These are phyloP conservation scores for Lotus japonicus DNA, from an alignment of 306 rosid species.

Conservation along the genomic window DNA sequence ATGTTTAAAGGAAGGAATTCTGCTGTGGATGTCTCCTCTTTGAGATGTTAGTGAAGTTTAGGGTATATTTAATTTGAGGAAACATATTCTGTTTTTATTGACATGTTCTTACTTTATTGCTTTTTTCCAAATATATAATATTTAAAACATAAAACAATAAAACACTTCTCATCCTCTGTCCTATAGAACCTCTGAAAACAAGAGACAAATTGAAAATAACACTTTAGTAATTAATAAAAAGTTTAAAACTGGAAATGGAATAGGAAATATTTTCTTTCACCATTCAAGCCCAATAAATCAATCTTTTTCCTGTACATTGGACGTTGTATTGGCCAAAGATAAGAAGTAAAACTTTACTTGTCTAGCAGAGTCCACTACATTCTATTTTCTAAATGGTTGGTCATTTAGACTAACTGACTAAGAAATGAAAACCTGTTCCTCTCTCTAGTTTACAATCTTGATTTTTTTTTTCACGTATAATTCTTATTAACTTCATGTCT, in stretches of 20 bases:
- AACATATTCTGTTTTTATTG: too few relatives aligned
- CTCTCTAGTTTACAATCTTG: not conserved
- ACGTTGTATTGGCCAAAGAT: not conserved
- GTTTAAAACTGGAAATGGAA: too few relatives aligned
- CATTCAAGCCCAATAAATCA: not conserved
- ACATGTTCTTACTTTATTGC: too few relatives aligned
- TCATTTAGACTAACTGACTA: not conserved
- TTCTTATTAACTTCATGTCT: slow-evolving; percentile 19
- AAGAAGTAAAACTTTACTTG: not conserved
- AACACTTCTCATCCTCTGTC: too few relatives aligned
- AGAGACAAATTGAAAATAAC: too few relatives aligned
- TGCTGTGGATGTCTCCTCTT: not conserved
- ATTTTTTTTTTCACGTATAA: not conserved
- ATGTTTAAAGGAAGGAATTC: not conserved
- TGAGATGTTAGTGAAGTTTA: not conserved
- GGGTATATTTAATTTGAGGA: too few relatives aligned
- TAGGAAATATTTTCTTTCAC: too few relatives aligned
- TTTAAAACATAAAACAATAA: too few relatives aligned
- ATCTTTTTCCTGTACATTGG: not conserved
- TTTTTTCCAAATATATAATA: too few relatives aligned
- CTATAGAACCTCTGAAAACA: too few relatives aligned
- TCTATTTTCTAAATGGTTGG: slow-evolving; percentile 11
- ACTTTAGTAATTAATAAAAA: too few relatives aligned
- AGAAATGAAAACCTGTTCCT: not conserved
- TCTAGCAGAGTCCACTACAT: not conserved